These are phyloP conservation scores for barley (Hordeum vulgare) DNA, from an alignment of 176 grass and related monocot genomes.

Conservation along the genomic window MorexV3_pseudomolecules_assembly NC_058524.1:381130112-381130611, in stretches of 20 bases:
- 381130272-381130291: background rate
- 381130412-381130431: background rate
- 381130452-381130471: background rate
- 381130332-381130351: background rate
- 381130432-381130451: background rate
- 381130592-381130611: background rate
- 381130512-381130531: background rate
- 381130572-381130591: conserved; percentile 6
- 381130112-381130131: background rate
- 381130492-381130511: background rate
- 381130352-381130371: background rate
- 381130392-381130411: background rate
- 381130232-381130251: background rate
- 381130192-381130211: background rate
- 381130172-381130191: background rate
- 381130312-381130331: background rate
- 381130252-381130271: background rate
- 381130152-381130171: background rate
- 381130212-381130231: background rate
- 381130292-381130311: background rate
- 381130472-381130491: background rate
- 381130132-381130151: background rate
- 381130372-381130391: background rate
- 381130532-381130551: background rate
- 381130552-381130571: conserved; percentile 6